Evolutionary conservation across 805 yeast genomes (phyloP).

Genomic region (Monosporozyma solicola): DNA sequence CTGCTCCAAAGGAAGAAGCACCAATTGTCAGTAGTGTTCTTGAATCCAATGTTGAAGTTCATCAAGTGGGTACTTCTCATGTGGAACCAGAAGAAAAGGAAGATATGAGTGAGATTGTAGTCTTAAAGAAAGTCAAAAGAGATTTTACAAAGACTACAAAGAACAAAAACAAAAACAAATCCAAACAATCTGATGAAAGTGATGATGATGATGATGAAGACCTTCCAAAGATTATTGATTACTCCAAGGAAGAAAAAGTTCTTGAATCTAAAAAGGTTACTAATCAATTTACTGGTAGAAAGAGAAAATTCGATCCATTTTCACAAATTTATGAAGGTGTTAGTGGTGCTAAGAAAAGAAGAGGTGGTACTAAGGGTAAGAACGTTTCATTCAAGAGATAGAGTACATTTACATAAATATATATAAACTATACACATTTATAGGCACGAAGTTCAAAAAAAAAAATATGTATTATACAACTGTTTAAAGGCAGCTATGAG

Average conservation of each 20-base stretch:
- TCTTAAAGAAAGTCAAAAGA: slow-evolving; percentile 28
- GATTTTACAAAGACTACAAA: slow-evolving; percentile 6
- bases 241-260: slow-evolving; percentile 36
- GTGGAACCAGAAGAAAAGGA: slow-evolving; percentile 8
- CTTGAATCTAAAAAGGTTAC: slow-evolving; percentile 16
- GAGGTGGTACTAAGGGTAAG: slow-evolving; percentile 18
- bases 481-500: background rate
- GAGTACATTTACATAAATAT: background rate
- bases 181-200: background rate
- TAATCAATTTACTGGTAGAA: slow-evolving; percentile 21
- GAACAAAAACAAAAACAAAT: slow-evolving; percentile 1
- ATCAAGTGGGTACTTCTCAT: background rate
- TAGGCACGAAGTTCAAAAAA: background rate
- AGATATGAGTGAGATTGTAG: slow-evolving; percentile 33
- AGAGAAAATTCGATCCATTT: slow-evolving; percentile 55
- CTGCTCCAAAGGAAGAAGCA: slow-evolving; percentile 6
- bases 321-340: slow-evolving; percentile 42
- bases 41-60: background rate
- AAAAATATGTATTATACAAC: background rate
- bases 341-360: slow-evolving; percentile 39
- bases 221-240: slow-evolving; percentile 34
- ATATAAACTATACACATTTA: background rate
- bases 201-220: slow-evolving; percentile 2
- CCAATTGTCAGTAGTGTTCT: slow-evolving; percentile 1
- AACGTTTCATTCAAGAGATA: slow-evolving; percentile 25